phyloP scores from a whole-genome alignment of 176 grass and related monocot species.

The Musa beccarii region DNA sequence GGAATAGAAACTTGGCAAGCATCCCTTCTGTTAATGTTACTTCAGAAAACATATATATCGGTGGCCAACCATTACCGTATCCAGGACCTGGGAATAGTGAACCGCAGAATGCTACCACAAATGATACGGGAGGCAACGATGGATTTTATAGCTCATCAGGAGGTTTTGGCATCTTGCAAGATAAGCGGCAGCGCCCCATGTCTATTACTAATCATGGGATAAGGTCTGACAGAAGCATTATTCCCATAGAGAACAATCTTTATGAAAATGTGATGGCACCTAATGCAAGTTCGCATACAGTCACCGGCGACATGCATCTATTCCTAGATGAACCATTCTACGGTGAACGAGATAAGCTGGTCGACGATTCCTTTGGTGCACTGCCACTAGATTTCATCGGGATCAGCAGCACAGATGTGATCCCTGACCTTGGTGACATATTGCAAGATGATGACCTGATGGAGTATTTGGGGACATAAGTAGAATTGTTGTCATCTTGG shows the following conservation, averaged over 20 bases:
- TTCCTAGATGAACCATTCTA: constrained; percentile 68
- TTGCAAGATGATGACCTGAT: constrained; percentile 91
- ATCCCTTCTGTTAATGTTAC: constrained; percentile 26
- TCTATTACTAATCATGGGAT: constrained; percentile 38
- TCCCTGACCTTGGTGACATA: constrained; percentile 73
- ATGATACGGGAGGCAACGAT: constrained; percentile 24
- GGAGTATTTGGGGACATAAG: constrained; percentile 94
- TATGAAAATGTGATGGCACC: constrained; percentile 35
- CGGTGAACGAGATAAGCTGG: constrained; percentile 66
- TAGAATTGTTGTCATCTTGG: constrained; percentile 13
- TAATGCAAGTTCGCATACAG: constrained; percentile 38
- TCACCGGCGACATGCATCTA: constrained; percentile 43
- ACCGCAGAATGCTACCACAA: constrained; percentile 33
- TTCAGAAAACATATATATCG: constrained; percentile 43
- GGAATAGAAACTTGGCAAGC: constrained; percentile 25
- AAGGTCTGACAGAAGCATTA: constrained; percentile 35
- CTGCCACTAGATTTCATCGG: constrained; percentile 76
- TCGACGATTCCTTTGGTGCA: constrained; percentile 59
- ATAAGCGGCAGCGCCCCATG: constrained; percentile 32
- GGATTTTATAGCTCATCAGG: constrained; percentile 35
- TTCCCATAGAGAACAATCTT: constrained; percentile 43
- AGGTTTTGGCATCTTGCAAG: constrained; percentile 27
- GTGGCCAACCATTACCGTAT: constrained; percentile 28
- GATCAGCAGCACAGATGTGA: constrained; percentile 43
- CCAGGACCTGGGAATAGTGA: constrained; percentile 25